Conservation (phyloP, 306 rosid species). For the Vicia faba region DNA sequence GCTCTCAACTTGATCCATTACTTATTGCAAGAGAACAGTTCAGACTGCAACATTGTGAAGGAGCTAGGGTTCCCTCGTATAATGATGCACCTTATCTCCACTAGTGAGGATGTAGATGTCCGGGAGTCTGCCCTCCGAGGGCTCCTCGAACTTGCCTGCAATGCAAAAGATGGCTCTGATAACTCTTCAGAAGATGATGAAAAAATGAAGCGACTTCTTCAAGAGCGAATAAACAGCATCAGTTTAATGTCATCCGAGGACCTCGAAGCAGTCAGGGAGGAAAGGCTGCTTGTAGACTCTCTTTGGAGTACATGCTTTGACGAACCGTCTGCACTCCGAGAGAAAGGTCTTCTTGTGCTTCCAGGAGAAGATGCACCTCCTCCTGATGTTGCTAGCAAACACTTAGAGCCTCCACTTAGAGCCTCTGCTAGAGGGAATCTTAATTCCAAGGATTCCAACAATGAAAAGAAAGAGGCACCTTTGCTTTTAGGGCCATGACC, state of each 20-base stretch:
- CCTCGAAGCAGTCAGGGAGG: constrained; percentile 75
- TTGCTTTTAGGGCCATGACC: constrained; percentile 72
- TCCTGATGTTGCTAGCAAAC: constrained; percentile 81
- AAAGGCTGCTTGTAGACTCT: constrained; percentile 78
- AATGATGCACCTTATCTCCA: constrained; percentile 76
- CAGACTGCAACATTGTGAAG: constrained; percentile 60
- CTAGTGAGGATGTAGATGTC: constrained; percentile 71
- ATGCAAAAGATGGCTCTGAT: constrained; percentile 34
- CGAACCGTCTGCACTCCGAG: constrained; percentile 65
- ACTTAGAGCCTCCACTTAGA: constrained; percentile 81
- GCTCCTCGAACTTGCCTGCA: constrained; percentile 64
- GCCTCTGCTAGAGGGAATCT: constrained; percentile 52
- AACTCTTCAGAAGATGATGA: constrained; percentile 53
- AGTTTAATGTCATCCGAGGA: constrained; percentile 75
- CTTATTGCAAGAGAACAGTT: constrained; percentile 65
- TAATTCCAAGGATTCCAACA: constrained; percentile 41
- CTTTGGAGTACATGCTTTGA: constrained; percentile 72
- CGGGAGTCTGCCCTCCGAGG: constrained; percentile 85
- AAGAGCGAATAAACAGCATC: constrained; percentile 64
- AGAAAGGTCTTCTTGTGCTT: constrained; percentile 81
- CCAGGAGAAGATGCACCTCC: constrained; percentile 80
- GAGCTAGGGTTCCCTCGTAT: constrained; percentile 78
- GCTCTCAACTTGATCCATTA: constrained; percentile 86
- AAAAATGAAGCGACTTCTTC: constrained; percentile 72
- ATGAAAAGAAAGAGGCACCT: constrained; percentile 56